phyloP scores from a whole-genome alignment of 1,139 yeast species.

The Waltiozyma sp. region DNA sequence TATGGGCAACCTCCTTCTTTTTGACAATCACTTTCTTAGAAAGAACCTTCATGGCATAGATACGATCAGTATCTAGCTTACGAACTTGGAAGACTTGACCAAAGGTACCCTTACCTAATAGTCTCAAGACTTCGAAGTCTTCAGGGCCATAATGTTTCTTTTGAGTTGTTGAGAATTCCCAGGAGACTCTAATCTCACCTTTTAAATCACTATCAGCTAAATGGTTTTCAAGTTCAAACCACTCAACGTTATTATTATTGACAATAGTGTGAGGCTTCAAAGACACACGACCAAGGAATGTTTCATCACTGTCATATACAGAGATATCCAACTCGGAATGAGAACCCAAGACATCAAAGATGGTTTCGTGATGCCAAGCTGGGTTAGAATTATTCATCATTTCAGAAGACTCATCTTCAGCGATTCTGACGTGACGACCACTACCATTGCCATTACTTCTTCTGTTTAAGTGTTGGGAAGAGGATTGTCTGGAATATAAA shows the following conservation, averaged over 20 bases:
- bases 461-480: slow-evolving; percentile 46
- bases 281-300: slow-evolving; percentile 76
- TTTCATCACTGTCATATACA: slow-evolving; percentile 78
- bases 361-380: slow-evolving; percentile 83
- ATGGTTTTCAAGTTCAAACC: slow-evolving; percentile 69
- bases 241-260: slow-evolving; percentile 39
- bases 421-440: slow-evolving; percentile 1
- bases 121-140: slow-evolving; percentile 82
- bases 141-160: slow-evolving; percentile 82
- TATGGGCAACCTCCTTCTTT: slow-evolving; percentile 94
- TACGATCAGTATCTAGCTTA: slow-evolving; percentile 76
- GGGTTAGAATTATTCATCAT: slow-evolving; percentile 40
- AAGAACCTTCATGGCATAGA: slow-evolving; percentile 94
- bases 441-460: slow-evolving; percentile 16
- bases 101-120: slow-evolving; percentile 92
- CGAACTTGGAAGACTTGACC: slow-evolving; percentile 96
- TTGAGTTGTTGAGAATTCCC: slow-evolving; percentile 61
- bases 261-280: slow-evolving; percentile 52
- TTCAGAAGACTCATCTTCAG: slow-evolving; percentile 3
- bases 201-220: slow-evolving; percentile 65
- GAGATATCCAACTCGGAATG: slow-evolving; percentile 78
- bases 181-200: slow-evolving; percentile 66
- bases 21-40: slow-evolving; percentile 90
- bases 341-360: slow-evolving; percentile 81
- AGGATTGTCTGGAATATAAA: slow-evolving; percentile 53